These are phyloP conservation scores for Oleoguttula mirabilis DNA, from an alignment of 495 filamentous ascomycete species.

Conservation along the genomic window DNA sequence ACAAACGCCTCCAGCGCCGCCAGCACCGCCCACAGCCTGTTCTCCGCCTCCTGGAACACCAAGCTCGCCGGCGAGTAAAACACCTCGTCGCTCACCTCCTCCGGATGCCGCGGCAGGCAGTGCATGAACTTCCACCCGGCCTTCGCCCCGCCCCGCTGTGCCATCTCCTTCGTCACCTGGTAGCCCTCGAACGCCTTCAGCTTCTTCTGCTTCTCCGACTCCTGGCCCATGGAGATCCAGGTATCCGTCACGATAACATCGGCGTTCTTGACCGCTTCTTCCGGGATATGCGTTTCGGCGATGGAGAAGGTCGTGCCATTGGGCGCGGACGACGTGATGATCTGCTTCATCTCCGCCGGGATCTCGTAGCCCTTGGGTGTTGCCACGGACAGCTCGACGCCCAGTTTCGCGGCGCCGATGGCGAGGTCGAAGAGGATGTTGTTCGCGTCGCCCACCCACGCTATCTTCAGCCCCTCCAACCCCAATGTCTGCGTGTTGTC, in stretches of 20 bases:
- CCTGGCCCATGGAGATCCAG: conserved; percentile 96
- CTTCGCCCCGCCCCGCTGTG: conserved; percentile 74
- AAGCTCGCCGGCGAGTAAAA: conserved; percentile 73
- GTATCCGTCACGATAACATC: conserved; percentile 92
- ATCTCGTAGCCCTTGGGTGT: conserved; percentile 76
- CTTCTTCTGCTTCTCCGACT: conserved; percentile 62
- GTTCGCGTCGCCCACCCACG: conserved; percentile 94
- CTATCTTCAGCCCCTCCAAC: conserved; percentile 71
- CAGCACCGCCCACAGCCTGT: conserved; percentile 81
- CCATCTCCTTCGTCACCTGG: conserved; percentile 75
- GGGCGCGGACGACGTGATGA: conserved; percentile 47
- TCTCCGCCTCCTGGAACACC: conserved; percentile 90
- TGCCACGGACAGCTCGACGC: conserved; percentile 72
- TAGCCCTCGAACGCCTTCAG: conserved; percentile 77
- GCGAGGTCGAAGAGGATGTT: conserved; percentile 92
- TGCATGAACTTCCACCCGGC: conserved; percentile 96
- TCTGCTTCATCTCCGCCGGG: conserved; percentile 51
- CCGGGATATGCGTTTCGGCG: conserved; percentile 62
- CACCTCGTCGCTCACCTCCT: conserved; percentile 90
- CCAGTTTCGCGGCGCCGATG: conserved; percentile 73
- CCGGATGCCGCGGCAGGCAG: conserved; percentile 83
- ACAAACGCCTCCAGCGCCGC: conserved; percentile 79
- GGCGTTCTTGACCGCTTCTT: conserved; percentile 78
- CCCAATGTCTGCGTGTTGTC: conserved; percentile 42
- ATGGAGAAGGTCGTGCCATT: conserved; percentile 43